These are phyloP conservation scores for Onygenales sp. DNA, from an alignment of 2,329 filamentous ascomycete genomes.

Conservation along the genomic window DNA sequence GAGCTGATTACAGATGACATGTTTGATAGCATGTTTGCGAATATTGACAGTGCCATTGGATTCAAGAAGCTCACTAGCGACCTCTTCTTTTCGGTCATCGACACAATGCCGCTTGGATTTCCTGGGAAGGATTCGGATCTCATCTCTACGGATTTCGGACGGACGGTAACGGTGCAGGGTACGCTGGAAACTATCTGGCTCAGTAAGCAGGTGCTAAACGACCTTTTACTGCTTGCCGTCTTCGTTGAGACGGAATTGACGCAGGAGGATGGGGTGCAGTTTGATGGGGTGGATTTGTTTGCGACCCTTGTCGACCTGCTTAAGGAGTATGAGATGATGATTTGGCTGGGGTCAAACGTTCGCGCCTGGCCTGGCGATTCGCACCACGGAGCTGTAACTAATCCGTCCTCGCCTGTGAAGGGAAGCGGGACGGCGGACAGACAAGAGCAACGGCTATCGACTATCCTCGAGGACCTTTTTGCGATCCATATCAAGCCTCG, in stretches of 20 bases:
- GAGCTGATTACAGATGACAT: constrained; percentile 76
- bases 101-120: constrained; percentile 37
- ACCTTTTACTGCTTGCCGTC: constrained; percentile 70
- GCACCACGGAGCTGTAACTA: constrained; percentile 12
- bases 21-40: constrained; percentile 57
- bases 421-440: constrained; percentile 11
- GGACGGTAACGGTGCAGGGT: constrained; percentile 63
- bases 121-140: constrained; percentile 32
- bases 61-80: constrained; percentile 38
- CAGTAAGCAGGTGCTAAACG: constrained; percentile 66
- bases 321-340: constrained; percentile 59
- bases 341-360: constrained; percentile 48
- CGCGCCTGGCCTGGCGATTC: constrained; percentile 24
- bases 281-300: constrained; percentile 50
- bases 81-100: constrained; percentile 42
- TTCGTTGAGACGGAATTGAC: constrained; percentile 81
- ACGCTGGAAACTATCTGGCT: constrained; percentile 69
- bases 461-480: constrained; percentile 37
- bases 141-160: constrained; percentile 61
- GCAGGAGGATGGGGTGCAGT: constrained; percentile 59
- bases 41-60: constrained; percentile 57
- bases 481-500: constrained; percentile 35
- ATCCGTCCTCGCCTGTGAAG: constrained; percentile 19
- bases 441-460: constrained; percentile 17
- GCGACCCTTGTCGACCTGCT: constrained; percentile 61